Conservation (phyloP, 2,329 filamentous ascomycete species). For the Thelonectria olida region DNA sequence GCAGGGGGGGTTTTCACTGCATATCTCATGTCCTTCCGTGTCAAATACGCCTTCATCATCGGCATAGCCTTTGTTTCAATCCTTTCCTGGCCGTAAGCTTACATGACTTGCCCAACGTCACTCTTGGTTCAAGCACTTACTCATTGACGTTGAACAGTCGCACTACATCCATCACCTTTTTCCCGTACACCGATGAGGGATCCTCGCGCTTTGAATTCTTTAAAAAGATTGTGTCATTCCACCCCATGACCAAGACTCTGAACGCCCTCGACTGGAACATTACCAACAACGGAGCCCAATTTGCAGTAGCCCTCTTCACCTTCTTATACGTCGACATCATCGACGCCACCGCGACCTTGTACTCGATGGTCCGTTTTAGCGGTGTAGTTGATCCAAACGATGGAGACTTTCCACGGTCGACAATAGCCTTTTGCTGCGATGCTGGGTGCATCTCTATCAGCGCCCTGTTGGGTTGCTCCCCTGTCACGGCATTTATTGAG, state of each 20-base stretch:
- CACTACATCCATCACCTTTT: slow-evolving; percentile 75
- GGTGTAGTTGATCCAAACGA: slow-evolving; percentile 67
- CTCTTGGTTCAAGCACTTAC: rapidly evolving
- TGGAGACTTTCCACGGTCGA: slow-evolving; percentile 81
- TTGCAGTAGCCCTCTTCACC: slow-evolving; percentile 77
- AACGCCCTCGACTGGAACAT: slow-evolving; percentile 77
- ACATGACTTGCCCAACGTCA: too few relatives aligned
- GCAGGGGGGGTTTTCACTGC: slow-evolving; percentile 79
- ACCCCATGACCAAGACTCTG: slow-evolving; percentile 72
- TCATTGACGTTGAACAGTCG: slow-evolving; percentile 15
- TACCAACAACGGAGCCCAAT: slow-evolving; percentile 70
- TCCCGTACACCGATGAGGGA: slow-evolving; percentile 73
- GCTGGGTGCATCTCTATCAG: slow-evolving; percentile 73
- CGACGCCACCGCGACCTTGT: slow-evolving; percentile 75
- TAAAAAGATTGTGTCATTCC: slow-evolving; percentile 81
- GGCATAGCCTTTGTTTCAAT: slow-evolving; percentile 82
- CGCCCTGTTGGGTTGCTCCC: slow-evolving; percentile 70
- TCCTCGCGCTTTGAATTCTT: slow-evolving; percentile 80
- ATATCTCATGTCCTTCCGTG: slow-evolving; percentile 79
- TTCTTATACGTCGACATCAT: slow-evolving; percentile 80
- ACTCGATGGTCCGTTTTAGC: slow-evolving; percentile 77
- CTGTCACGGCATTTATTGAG: slow-evolving; percentile 76
- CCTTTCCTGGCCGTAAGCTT: slow-evolving; percentile 78
- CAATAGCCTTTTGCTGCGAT: slow-evolving; percentile 76
- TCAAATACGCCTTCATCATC: slow-evolving; percentile 82